phyloP scores from a whole-genome alignment of 2,329 filamentous ascomycete genomes.

The Monosporascus sp. region DNA sequence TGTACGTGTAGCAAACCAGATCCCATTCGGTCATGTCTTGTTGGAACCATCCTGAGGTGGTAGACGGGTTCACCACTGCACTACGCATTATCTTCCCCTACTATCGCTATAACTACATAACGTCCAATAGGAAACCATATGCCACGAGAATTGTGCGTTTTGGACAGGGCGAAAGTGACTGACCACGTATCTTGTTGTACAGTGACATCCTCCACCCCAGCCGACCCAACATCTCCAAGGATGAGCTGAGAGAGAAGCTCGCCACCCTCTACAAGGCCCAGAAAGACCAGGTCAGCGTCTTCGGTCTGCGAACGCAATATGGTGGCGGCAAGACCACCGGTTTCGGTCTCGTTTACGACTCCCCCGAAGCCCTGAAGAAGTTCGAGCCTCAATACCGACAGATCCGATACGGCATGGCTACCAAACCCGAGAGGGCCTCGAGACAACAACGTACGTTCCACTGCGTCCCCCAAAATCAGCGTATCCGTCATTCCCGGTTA shows the following conservation, averaged over 20 bases:
- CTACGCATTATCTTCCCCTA: background rate
- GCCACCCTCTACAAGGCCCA: conserved; percentile 94
- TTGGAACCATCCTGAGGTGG: conserved; percentile 2
- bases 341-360: conserved; percentile 98
- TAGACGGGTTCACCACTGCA: background rate
- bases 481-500: background rate
- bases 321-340: conserved; percentile 99
- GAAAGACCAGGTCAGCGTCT: conserved; percentile 97
- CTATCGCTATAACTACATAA: background rate
- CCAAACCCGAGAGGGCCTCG: conserved; percentile 94
- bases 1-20: conserved; percentile 61
- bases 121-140: background rate
- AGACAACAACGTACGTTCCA: conserved; percentile 93
- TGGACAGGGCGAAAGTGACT: background rate
- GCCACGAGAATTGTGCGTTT: background rate
- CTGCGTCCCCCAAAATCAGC: conserved; percentile 1
- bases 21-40: conserved; percentile 12
- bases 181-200: conserved; percentile 13
- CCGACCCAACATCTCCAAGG: conserved; percentile 98
- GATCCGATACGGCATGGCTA: conserved; percentile 84
- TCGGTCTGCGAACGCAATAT: conserved; percentile 97
- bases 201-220: conserved; percentile 99
- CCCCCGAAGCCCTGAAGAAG: conserved; percentile 97
- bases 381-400: conserved; percentile 99
- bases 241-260: conserved; percentile 94